A percentile compares a stretch with the other conserved stretches of the same genome.
These are phyloP conservation scores for Cercospora zeina DNA, from an alignment of 2,329 filamentous ascomycete genomes.

Conservation along the genomic window DNA sequence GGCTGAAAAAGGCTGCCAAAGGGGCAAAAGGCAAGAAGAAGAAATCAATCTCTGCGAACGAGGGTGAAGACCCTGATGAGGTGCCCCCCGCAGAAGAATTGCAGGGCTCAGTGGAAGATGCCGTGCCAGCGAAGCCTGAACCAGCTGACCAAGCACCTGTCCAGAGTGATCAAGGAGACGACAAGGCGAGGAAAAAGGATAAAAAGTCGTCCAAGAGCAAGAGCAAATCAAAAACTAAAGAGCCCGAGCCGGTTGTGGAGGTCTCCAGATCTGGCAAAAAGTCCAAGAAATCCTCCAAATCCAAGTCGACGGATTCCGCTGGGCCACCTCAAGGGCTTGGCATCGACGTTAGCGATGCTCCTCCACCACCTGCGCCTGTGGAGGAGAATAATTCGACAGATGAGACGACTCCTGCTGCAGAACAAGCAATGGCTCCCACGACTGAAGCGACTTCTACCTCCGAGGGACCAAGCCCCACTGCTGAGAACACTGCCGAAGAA, in stretches of 20 bases:
- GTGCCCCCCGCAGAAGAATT: not conserved
- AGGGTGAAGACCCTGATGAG: conserved; percentile 29
- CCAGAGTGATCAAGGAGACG: not conserved
- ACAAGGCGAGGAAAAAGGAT: conserved; percentile 6
- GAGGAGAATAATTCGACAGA: not conserved
- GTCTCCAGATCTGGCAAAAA: conserved; percentile 22
- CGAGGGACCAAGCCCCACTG: not conserved
- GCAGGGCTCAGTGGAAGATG: not conserved
- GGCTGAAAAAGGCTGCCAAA: conserved; percentile 33
- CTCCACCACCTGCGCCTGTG: conserved; percentile 9
- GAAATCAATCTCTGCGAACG: conserved; percentile 24
- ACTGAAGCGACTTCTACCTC: not conserved
- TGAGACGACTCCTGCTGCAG: not conserved
- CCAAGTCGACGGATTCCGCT: conserved; percentile 11
- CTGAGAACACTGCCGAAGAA: too few relatives aligned
- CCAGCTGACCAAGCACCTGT: not conserved
- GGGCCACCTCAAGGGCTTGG: conserved; percentile 22
- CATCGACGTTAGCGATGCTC: conserved; percentile 21
- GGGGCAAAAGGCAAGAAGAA: conserved; percentile 31
- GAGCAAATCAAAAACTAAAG: conserved; percentile 5
- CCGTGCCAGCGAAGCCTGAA: not conserved
- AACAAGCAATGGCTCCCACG: not conserved
- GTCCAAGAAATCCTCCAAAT: conserved; percentile 19
- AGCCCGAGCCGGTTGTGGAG: not conserved
- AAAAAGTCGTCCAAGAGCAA: conserved; percentile 18